Percentiles rank a stretch among this genome's conserved stretches.
Conservation (phyloP, 805 yeast genomes). For the Candida chilensis region DNA sequence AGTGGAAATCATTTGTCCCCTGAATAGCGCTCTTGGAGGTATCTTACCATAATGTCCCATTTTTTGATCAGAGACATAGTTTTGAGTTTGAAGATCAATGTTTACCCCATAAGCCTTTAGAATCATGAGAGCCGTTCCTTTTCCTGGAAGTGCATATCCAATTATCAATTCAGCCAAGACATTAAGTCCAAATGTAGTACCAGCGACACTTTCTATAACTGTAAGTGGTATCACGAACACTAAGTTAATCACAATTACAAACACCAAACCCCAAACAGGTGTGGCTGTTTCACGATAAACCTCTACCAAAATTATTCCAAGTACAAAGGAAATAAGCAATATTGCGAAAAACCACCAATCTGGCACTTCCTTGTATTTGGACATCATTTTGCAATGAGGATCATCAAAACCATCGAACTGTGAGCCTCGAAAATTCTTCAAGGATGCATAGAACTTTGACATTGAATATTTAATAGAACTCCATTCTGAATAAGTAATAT, state of each 20-base stretch:
- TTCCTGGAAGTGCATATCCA: conserved; percentile 49
- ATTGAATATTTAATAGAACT: conserved; percentile 23
- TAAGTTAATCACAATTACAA: conserved; percentile 39
- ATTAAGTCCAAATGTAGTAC: conserved; percentile 36
- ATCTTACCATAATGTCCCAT: conserved; percentile 27
- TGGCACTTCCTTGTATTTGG: conserved; percentile 52
- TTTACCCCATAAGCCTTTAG: conserved; percentile 47
- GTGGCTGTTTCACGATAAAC: conserved; percentile 39
- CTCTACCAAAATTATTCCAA: conserved; percentile 31
- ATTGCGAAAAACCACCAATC: conserved; percentile 38
- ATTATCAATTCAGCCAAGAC: conserved; percentile 47
- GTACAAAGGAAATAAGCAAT: conserved; percentile 18
- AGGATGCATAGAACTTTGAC: conserved; percentile 23
- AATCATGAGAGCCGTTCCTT: conserved; percentile 43
- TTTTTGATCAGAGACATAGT: conserved; percentile 42
- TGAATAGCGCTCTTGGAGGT: conserved; percentile 30
- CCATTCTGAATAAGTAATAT: conserved; percentile 38
- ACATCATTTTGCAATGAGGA: conserved; percentile 51
- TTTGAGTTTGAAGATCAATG: conserved; percentile 57
- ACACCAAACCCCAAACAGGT: conserved; percentile 53
- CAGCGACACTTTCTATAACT: conserved; percentile 39
- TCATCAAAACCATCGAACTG: conserved; percentile 25
- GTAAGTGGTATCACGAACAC: conserved; percentile 43
- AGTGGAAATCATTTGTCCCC: conserved; percentile 10
- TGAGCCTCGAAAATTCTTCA: conserved; percentile 8